phyloP scores from a whole-genome alignment of 208 protist genomes.

The Crithidia sp. region DNA sequence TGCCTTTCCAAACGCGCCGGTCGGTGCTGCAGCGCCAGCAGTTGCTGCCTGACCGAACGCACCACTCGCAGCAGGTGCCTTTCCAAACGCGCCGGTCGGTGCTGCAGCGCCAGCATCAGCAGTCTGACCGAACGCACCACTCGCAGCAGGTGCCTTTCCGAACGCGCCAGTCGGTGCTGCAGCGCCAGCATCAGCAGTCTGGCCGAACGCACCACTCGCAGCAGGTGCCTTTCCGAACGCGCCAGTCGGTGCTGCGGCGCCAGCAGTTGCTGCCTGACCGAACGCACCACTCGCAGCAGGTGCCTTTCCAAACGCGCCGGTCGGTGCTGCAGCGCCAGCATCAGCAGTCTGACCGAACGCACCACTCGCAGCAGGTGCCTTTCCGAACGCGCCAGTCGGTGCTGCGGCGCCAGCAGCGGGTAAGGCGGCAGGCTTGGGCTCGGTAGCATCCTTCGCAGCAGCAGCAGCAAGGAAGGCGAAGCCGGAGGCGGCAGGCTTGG shows the following conservation, averaged over 20 bases:
- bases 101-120: neutral
- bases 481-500: too few relatives aligned
- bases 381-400: neutral
- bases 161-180: too few relatives aligned
- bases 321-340: neutral
- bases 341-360: neutral
- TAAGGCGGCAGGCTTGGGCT: too few relatives aligned
- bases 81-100: neutral
- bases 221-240: constrained; percentile 4
- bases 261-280: neutral
- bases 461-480: too few relatives aligned
- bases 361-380: neutral
- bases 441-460: too few relatives aligned
- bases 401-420: neutral
- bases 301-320: neutral
- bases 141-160: neutral
- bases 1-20: neutral
- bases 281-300: neutral
- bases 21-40: too few relatives aligned
- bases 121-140: neutral
- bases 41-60: neutral
- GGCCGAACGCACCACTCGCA: too few relatives aligned
- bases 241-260: neutral
- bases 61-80: neutral
- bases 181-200: neutral